Conservation (phyloP, 208 protist species). For the Acanthamoeba healyi region DNA sequence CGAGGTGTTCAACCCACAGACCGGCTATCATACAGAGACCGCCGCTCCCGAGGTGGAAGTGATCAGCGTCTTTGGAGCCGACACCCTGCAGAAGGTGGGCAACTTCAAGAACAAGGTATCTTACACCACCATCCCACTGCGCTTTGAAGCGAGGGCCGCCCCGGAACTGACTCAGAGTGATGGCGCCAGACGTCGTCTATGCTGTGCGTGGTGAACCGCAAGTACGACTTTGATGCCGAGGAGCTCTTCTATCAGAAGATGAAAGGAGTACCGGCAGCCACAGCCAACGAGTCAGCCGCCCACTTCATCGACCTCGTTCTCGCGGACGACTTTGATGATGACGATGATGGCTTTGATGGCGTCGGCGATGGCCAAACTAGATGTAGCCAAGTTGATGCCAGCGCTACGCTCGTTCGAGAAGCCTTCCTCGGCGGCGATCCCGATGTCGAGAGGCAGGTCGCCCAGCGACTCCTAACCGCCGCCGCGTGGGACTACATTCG, state of each 20-base stretch:
- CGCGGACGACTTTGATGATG: background rate
- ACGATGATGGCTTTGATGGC: background rate
- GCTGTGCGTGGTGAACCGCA: constrained; percentile 62
- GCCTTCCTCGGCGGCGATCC: constrained; percentile 45
- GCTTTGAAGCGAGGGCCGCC: no score
- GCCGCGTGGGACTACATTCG: constrained; percentile 13
- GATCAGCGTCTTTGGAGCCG: constrained; percentile 67
- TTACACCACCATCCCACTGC: no score
- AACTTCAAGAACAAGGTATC: constrained; percentile 72
- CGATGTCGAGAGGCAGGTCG: background rate
- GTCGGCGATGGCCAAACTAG: no score
- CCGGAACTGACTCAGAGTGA: no score
- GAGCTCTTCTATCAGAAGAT: constrained; percentile 43
- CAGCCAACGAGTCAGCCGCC: background rate
- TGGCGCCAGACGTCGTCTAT: constrained; percentile 73
- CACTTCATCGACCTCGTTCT: constrained; percentile 57
- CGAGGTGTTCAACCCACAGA: constrained; percentile 20
- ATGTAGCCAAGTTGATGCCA: constrained; percentile 36
- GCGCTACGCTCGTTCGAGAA: constrained; percentile 22
- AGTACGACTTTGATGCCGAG: constrained; percentile 59
- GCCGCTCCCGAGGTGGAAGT: background rate
- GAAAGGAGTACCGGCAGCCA: background rate
- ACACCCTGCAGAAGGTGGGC: background rate
- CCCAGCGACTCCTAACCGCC: background rate
- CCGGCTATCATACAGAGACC: background rate